phyloP scores from a whole-genome alignment of 176 grass and related monocot species.

The Raddia guianensis region DNA sequence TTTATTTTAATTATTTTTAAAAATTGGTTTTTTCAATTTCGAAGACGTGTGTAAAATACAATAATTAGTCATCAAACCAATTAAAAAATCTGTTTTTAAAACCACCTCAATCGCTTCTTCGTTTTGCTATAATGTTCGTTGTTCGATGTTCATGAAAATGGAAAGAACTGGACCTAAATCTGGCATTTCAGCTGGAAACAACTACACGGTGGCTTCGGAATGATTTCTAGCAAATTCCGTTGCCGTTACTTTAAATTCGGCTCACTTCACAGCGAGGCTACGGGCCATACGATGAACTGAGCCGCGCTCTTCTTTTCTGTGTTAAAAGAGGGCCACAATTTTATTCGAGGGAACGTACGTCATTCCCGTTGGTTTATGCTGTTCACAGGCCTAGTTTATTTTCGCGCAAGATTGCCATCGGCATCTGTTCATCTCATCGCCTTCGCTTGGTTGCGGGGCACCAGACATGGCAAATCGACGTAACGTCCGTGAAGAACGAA shows the following conservation, averaged over 20 bases:
- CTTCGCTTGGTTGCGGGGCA: slow-evolving; percentile 7
- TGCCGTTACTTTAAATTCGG: background rate
- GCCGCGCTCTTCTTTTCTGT: background rate
- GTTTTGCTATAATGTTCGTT: too few species aligned
- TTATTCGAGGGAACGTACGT: slow-evolving; percentile 10
- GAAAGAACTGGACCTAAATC: too few species aligned
- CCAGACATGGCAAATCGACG: slow-evolving; percentile 27
- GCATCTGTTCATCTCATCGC: slow-evolving; percentile 47
- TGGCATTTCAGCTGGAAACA: too few species aligned
- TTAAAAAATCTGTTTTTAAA: too few species aligned
- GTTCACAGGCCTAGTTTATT: slow-evolving; percentile 27
- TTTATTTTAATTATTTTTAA: too few species aligned
- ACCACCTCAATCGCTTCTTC: too few species aligned
- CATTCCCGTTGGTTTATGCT: slow-evolving; percentile 7
- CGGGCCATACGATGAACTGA: background rate
- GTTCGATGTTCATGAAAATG: too few species aligned
- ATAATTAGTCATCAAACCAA: too few species aligned
- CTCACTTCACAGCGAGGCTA: background rate
- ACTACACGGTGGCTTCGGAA: background rate
- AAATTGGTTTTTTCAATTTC: too few species aligned
- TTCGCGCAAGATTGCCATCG: background rate
- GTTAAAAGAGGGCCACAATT: background rate
- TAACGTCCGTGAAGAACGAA: slow-evolving; percentile 3
- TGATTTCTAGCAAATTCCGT: background rate
- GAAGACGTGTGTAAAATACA: too few species aligned